Percentiles rank a stretch among this genome's conserved stretches.
These are phyloP conservation scores for Aspergillus melleus DNA, from an alignment of 2,329 filamentous ascomycete species.

Conservation along the genomic window DNA sequence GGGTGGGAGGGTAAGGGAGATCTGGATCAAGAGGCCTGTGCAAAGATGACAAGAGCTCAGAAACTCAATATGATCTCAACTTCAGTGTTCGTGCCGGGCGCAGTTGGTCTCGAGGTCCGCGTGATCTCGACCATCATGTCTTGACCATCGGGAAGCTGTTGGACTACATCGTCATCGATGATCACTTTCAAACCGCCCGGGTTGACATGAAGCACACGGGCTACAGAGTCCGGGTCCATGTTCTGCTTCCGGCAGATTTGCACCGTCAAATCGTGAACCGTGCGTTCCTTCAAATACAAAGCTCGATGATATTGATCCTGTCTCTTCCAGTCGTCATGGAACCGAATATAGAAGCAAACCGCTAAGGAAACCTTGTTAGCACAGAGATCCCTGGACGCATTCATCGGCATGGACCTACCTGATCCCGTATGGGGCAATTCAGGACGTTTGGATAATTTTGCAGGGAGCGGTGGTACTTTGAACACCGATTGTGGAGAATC, in stretches of 20 bases:
- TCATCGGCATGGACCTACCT: background rate
- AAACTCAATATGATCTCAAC: background rate
- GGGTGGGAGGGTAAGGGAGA: background rate
- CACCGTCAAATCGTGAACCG: background rate
- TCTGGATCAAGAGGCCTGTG: background rate
- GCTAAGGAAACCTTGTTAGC: background rate
- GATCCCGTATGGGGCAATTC: background rate
- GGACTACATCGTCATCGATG: background rate
- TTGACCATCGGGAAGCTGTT: background rate
- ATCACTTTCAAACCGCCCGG: background rate
- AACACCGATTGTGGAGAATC: background rate
- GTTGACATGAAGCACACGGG: background rate
- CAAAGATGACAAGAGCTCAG: background rate
- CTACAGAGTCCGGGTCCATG: background rate
- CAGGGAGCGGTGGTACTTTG: background rate
- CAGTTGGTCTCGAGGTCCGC: background rate
- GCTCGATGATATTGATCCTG: background rate
- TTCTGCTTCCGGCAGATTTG: background rate
- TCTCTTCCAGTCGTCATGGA: background rate
- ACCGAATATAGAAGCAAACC: background rate
- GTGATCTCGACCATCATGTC: background rate
- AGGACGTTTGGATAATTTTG: background rate
- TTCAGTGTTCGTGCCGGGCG: background rate
- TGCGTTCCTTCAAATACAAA: background rate
- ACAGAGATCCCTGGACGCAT: background rate